These are phyloP conservation scores for Macaranga tanarius DNA, from an alignment of 441 rosid genomes.

Conservation along the genomic window DNA sequence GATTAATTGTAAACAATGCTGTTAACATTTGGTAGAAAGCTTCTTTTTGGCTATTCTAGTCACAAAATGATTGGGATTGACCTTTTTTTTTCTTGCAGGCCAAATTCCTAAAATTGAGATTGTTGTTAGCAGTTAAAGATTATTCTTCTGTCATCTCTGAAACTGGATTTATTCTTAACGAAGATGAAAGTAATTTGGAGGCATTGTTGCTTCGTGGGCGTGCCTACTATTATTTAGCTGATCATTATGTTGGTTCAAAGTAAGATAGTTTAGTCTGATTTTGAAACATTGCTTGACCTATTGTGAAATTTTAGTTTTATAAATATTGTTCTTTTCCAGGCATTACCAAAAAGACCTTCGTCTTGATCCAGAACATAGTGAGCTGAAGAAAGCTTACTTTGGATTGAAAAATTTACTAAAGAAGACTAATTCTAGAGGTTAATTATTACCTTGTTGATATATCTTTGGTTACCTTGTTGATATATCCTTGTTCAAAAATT, in stretches of 20 bases:
- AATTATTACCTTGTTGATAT: too few species aligned
- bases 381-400: slow-evolving; percentile 92
- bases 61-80: not conserved
- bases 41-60: too few species aligned
- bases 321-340: slow-evolving; percentile 43
- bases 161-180: slow-evolving; percentile 79
- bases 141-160: slow-evolving; percentile 82
- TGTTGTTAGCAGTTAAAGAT: slow-evolving; percentile 69
- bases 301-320: slow-evolving; percentile 18
- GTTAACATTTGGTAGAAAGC: too few species aligned
- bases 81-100: slow-evolving; percentile 51
- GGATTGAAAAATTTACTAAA: slow-evolving; percentile 88
- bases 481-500: too few species aligned
- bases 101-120: slow-evolving; percentile 72
- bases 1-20: not conserved
- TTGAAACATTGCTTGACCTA: not conserved
- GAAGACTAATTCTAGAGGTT: too few species aligned
- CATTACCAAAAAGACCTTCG: slow-evolving; percentile 98
- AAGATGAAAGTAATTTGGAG: slow-evolving; percentile 85
- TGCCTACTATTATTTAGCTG: slow-evolving; percentile 96
- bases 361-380: slow-evolving; percentile 93
- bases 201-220: slow-evolving; percentile 93
- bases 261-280: slow-evolving; percentile 25
- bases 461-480: too few species aligned
- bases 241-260: slow-evolving; percentile 96